A percentile compares a stretch with the other conserved stretches of the same genome.
phyloP scores from a whole-genome alignment of 129 eudicot species.

The Silybum marianum region DNA sequence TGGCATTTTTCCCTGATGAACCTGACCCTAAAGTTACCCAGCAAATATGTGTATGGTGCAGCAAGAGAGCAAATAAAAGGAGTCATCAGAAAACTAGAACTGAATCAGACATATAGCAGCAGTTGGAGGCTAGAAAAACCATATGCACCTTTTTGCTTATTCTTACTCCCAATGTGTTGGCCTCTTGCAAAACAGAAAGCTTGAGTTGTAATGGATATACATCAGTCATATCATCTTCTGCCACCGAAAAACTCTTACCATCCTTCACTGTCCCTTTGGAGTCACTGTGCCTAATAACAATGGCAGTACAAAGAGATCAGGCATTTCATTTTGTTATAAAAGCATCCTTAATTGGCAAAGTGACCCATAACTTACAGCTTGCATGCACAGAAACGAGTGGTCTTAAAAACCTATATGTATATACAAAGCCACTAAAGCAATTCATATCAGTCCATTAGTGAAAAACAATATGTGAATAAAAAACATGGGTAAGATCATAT shows the following conservation, averaged over 20 bases:
- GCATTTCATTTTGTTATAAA: conserved; percentile 6
- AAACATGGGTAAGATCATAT: conserved; percentile 3
- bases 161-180: conserved; percentile 69
- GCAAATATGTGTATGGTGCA: background rate
- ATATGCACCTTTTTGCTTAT: conserved; percentile 82
- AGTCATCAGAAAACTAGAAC: background rate
- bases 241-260: conserved; percentile 48
- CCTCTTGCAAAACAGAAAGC: conserved; percentile 76
- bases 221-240: conserved; percentile 87
- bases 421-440: conserved; percentile 2
- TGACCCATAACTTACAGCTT: background rate
- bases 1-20: no score
- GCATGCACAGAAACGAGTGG: background rate
- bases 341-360: background rate
- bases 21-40: background rate
- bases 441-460: conserved; percentile 1
- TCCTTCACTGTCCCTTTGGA: conserved; percentile 56
- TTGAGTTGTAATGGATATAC: conserved; percentile 92
- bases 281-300: conserved; percentile 74
- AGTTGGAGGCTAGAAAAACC: background rate
- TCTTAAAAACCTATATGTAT: background rate
- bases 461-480: conserved; percentile 13
- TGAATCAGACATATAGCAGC: conserved; percentile 4
- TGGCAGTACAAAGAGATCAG: conserved; percentile 15
- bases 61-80: conserved; percentile 3